A percentile compares a stretch with the other conserved stretches of the same genome.
Evolutionary conservation across 176 grass and related monocot genomes (phyloP).

Genomic region (Musa beccarii): DNA sequence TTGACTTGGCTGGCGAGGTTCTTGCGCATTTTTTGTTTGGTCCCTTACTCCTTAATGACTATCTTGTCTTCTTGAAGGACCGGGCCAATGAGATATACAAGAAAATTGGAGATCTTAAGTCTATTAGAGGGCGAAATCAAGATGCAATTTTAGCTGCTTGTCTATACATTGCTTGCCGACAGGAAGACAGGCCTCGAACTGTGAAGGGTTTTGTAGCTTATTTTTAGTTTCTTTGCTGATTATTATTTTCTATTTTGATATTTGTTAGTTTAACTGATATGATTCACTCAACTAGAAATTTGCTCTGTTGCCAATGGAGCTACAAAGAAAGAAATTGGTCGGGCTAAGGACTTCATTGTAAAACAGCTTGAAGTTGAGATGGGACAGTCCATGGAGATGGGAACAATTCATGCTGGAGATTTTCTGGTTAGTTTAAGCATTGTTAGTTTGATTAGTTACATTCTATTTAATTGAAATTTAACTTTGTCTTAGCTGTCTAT

Average conservation of each 20-base stretch:
- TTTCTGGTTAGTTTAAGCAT: constrained; percentile 12
- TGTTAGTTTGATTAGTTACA: background rate
- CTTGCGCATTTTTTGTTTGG: no score
- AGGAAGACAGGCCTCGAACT: constrained; percentile 20
- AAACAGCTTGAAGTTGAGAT: constrained; percentile 20
- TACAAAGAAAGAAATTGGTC: constrained; percentile 22
- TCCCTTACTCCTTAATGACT: background rate
- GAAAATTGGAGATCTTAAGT: constrained; percentile 16
- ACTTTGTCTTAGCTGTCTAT: background rate
- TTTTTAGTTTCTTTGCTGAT: background rate
- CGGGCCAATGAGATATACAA: constrained; percentile 21
- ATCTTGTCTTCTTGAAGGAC: background rate
- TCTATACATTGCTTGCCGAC: constrained; percentile 20
- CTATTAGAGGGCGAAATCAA: constrained; percentile 14
- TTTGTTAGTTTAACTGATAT: background rate
- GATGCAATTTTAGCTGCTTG: constrained; percentile 26
- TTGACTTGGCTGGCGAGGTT: background rate
- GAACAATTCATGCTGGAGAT: constrained; percentile 22
- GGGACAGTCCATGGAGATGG: constrained; percentile 19
- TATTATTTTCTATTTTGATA: background rate
- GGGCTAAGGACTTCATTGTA: constrained; percentile 21
- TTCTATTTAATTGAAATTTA: background rate
- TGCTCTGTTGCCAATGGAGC: constrained; percentile 24
- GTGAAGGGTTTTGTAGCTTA: background rate
- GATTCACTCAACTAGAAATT: constrained; percentile 9